Percentiles rank a stretch among this genome's conserved stretches.
phyloP scores from a whole-genome alignment of 2,329 filamentous ascomycete genomes.

The Pezicula neosporulosa region DNA sequence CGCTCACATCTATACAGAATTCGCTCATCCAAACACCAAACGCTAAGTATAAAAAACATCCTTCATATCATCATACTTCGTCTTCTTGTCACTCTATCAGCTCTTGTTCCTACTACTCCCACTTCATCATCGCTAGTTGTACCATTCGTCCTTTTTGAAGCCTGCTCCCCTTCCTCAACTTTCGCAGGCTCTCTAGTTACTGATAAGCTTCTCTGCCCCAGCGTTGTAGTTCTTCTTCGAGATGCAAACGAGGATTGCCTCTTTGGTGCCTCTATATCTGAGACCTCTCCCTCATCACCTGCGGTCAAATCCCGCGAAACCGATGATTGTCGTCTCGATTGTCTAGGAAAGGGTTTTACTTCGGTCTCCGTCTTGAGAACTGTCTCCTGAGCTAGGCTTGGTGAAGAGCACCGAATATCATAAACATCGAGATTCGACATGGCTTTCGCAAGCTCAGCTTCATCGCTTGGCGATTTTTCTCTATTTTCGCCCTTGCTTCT shows the following conservation, averaged over 20 bases:
- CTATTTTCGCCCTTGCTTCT: constrained; percentile 22
- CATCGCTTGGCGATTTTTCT: constrained; percentile 13
- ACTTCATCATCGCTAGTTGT: constrained; percentile 10
- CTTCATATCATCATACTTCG: constrained; percentile 33
- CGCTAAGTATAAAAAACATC: constrained; percentile 5
- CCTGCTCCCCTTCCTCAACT: constrained; percentile 13
- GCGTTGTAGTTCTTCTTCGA: constrained; percentile 25
- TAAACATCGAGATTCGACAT: constrained; percentile 25
- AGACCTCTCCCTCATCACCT: constrained; percentile 18
- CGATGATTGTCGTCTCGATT: constrained; percentile 20
- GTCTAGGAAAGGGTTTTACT: constrained; percentile 14
- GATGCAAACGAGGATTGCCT: constrained; percentile 8
- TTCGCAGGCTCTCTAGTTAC: constrained; percentile 8
- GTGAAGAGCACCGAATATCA: constrained; percentile 23
- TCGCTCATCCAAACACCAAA: constrained; percentile 15
- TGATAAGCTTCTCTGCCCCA: constrained; percentile 16
- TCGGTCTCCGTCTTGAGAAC: constrained; percentile 6
- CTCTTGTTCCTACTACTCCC: constrained; percentile 14
- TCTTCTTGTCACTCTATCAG: constrained; percentile 26
- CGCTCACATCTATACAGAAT: constrained; percentile 12
- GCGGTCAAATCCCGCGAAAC: constrained; percentile 8
- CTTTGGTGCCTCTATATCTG: constrained; percentile 17
- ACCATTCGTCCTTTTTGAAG: constrained; percentile 15
- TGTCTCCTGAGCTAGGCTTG: constrained; percentile 9
- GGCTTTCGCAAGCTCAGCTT: constrained; percentile 11